These are phyloP conservation scores for Lepiota brunneoincarnata DNA, from an alignment of 768 basidiomycete genomes.

Conservation along the genomic window DNA sequence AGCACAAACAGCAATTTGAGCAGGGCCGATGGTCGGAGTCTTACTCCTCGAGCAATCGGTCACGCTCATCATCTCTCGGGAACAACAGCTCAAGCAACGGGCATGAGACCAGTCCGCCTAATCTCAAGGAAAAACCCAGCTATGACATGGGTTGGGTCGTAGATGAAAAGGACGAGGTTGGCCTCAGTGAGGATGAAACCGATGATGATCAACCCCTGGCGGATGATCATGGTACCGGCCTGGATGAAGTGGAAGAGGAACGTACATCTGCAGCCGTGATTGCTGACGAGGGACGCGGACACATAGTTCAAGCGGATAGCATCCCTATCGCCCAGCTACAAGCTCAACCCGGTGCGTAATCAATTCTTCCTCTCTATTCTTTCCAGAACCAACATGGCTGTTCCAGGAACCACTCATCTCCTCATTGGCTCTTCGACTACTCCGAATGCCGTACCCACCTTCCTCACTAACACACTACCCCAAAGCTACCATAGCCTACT, in stretches of 20 bases:
- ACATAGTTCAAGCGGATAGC: conserved; percentile 74
- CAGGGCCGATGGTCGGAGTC: conserved; percentile 73
- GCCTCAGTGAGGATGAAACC: conserved; percentile 55
- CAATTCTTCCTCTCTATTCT: conserved; percentile 7
- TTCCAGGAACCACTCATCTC: conserved; percentile 88
- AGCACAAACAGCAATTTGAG: conserved; percentile 54
- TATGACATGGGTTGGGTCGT: conserved; percentile 79
- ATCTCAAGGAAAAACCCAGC: conserved; percentile 62
- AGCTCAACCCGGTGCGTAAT: conserved; percentile 66
- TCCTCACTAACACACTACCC: conserved; percentile 69
- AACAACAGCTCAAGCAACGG: conserved; percentile 32
- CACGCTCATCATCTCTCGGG: conserved; percentile 67
- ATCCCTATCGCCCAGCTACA: conserved; percentile 59
- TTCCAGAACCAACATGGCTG: conserved; percentile 11
- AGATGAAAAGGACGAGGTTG: conserved; percentile 68
- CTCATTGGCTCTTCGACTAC: conserved; percentile 80
- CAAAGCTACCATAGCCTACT: conserved; percentile 76
- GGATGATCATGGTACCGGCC: conserved; percentile 34
- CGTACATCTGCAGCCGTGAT: conserved; percentile 75
- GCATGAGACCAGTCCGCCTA: conserved; percentile 41
- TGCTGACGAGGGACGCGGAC: conserved; percentile 81
- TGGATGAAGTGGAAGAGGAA: conserved; percentile 54
- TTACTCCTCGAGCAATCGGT: conserved; percentile 60
- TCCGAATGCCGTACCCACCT: conserved; percentile 73
- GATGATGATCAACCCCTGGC: conserved; percentile 42